Conservation (phyloP, 2,329 filamentous ascomycete species). For the Pseudogymnoascus sp. region DNA sequence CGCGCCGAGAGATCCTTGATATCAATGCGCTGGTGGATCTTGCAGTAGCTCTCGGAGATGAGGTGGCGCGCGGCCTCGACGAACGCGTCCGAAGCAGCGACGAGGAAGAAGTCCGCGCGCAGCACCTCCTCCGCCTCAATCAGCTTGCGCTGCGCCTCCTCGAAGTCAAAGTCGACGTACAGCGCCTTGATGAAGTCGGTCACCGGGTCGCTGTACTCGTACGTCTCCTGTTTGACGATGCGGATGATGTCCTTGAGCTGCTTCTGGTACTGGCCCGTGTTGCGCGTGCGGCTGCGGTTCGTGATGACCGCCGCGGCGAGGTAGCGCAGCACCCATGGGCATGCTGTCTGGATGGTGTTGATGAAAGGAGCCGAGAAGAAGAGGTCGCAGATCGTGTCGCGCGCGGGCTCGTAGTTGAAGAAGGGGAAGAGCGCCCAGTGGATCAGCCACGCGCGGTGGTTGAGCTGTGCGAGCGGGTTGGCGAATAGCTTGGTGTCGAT, state of each 20-base stretch:
- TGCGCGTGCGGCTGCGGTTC: slow-evolving; percentile 71
- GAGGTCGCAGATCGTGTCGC: slow-evolving; percentile 85
- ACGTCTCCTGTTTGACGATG: slow-evolving; percentile 91
- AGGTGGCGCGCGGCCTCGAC: slow-evolving; percentile 91
- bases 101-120: slow-evolving; percentile 90
- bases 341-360: slow-evolving; percentile 98
- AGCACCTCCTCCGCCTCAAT: slow-evolving; percentile 83
- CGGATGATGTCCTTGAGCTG: slow-evolving; percentile 96
- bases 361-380: slow-evolving; percentile 97
- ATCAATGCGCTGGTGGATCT: slow-evolving; percentile 97
- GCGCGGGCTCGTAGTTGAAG: slow-evolving; percentile 91
- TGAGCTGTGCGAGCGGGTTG: slow-evolving; percentile 90
- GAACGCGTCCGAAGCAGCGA: slow-evolving; percentile 74
- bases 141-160: slow-evolving; percentile 87
- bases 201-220: slow-evolving; percentile 94
- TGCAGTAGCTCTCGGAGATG: slow-evolving; percentile 99
- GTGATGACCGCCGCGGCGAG: slow-evolving; percentile 91
- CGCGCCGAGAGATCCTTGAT: slow-evolving; percentile 93
- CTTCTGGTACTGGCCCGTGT: slow-evolving; percentile 86
- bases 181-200: slow-evolving; percentile 95
- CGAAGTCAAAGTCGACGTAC: slow-evolving; percentile 93
- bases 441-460: slow-evolving; percentile 93
- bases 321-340: slow-evolving; percentile 94
- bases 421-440: slow-evolving; percentile 99
- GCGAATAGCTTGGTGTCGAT: slow-evolving; percentile 95